Evolutionary conservation across 2,329 filamentous ascomycete genomes (phyloP), one percentile per base, ranked within the genome.

Genomic region (Thielaviopsis euricoi): DNA sequence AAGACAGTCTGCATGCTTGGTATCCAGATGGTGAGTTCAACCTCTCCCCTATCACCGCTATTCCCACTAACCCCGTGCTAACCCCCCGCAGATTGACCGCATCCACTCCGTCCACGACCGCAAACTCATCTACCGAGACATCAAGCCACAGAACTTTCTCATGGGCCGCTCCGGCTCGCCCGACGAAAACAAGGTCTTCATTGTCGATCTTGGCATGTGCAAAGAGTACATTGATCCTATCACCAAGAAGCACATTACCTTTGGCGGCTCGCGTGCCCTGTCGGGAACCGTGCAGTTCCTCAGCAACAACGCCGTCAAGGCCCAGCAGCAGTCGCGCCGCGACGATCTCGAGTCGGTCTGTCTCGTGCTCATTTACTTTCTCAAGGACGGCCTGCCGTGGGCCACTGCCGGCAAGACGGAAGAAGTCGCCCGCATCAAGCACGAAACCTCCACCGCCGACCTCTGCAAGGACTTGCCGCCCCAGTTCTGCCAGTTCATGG

Each of bases 131-230:
- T 89, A 95, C 67, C 81, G 89, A 60, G 89, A 95, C 67, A 74
- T 95, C 33, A 95, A 95, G 68, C 89, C 89, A 2, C 89, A 85
- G 67, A 95, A 95, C 64, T 95, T 89, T 65, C 75, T 95, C 6
- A 72, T 95, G 37, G 55, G 58, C 51, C 55, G 29, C 25, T 26
- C 58, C n/a, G 33, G 51, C 15, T 53, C 54, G 7, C 50, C 40
- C 15, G 55, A 54, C 17, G 53, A 40, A 25, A 22, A 56, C 37
- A 33, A 57, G n/a, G 51, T 60, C 22, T 57, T 51, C 37, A 48
- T 60, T 5, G 52, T 57, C n/a, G 58, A 60, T 37, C 52, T 60
- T 15, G 58, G 58, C 55, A 57, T 60, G 55, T 52, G 52, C 46
- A 60, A 57, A 19, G 52, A 57, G 43, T 60, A 54, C n/a, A 55